A percentile compares a stretch with the other conserved stretches of the same genome.
phyloP scores from a whole-genome alignment of 164 flowering plant species.

The Umbellularia californica region DNA sequence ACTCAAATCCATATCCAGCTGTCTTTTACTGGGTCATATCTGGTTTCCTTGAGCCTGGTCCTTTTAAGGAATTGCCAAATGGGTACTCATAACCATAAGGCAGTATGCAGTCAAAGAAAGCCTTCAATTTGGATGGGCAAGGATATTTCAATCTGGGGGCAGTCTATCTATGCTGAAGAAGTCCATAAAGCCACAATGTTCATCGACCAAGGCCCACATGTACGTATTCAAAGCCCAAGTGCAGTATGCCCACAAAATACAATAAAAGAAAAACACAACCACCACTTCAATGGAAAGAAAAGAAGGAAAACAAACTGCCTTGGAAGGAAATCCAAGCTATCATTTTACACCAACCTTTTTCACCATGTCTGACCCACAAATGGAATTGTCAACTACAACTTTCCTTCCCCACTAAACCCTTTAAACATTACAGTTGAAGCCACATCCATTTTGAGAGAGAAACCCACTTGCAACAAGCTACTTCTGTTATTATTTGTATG shows the following conservation, averaged over 20 bases:
- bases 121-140: too few relatives aligned
- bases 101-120: too few relatives aligned
- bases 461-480: neutral
- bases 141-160: too few relatives aligned
- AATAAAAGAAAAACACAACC: neutral
- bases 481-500: neutral
- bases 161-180: too few relatives aligned
- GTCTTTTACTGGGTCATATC: too few relatives aligned
- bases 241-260: neutral
- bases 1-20: too few relatives aligned
- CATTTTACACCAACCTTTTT: neutral
- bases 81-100: too few relatives aligned
- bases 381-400: neutral
- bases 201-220: too few relatives aligned
- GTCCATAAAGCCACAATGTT: too few relatives aligned
- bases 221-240: too few relatives aligned
- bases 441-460: neutral
- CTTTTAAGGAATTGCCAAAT: too few relatives aligned
- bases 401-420: constrained; percentile 1
- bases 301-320: neutral
- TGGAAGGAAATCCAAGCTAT: constrained; percentile 1
- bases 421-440: neutral
- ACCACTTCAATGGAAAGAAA: neutral
- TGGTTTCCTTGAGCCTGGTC: too few relatives aligned
- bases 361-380: neutral